phyloP scores from a whole-genome alignment of 768 basidiomycete genomes.

The Collybia sordida region DNA sequence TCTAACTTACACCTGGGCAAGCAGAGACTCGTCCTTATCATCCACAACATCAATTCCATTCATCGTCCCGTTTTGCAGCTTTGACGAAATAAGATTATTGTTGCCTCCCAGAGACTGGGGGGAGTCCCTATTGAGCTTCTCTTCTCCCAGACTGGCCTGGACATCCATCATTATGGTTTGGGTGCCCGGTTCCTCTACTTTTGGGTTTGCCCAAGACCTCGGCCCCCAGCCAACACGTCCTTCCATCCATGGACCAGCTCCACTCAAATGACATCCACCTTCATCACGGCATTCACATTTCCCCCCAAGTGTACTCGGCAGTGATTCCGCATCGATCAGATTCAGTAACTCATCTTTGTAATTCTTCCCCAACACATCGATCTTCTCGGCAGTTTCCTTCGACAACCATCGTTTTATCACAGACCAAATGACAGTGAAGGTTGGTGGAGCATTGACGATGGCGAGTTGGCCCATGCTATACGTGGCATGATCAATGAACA shows the following conservation, averaged over 20 bases:
- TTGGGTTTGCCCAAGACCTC: not conserved
- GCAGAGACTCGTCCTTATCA: not conserved
- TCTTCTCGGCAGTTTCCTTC: slow-evolving; percentile 68
- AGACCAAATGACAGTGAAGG: slow-evolving; percentile 73
- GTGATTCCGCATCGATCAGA: slow-evolving; percentile 60
- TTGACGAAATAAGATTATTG: not conserved
- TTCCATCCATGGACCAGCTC: slow-evolving; percentile 72
- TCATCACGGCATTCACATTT: slow-evolving; percentile 56
- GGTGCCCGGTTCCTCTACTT: no score
- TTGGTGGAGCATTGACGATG: slow-evolving; percentile 71
- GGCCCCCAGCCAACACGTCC: slow-evolving; percentile 50
- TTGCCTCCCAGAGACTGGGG: not conserved
- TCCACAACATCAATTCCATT: not conserved
- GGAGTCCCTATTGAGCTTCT: not conserved
- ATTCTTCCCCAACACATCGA: slow-evolving; percentile 63
- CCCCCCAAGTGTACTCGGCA: slow-evolving; percentile 64
- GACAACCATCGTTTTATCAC: slow-evolving; percentile 71
- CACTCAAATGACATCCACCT: slow-evolving; percentile 62
- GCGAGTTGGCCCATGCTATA: slow-evolving; percentile 70
- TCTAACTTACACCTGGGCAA: not conserved
- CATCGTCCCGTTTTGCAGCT: not conserved
- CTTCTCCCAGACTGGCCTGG: not conserved
- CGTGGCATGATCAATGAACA: not conserved
- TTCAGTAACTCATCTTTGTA: slow-evolving; percentile 57
- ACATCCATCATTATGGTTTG: no score